These are phyloP conservation scores for Vitis hybrid DNA, from an alignment of 177 flowering plant species.

Conservation along the genomic window DNA sequence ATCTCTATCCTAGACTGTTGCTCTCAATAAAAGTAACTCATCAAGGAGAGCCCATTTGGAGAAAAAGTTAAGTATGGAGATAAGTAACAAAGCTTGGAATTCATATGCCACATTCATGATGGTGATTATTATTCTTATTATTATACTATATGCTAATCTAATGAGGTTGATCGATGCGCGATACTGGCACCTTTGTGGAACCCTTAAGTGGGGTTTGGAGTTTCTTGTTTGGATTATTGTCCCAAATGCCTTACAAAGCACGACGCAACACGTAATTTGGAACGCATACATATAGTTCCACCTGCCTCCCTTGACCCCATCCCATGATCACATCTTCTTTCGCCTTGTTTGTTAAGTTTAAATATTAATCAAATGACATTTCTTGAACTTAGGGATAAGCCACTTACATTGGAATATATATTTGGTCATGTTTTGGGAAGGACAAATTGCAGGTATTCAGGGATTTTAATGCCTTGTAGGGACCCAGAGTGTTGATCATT, in stretches of 20 bases:
- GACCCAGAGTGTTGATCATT: slow-evolving; percentile 5
- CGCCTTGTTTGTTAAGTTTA: background rate
- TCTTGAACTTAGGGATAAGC: slow-evolving; percentile 6
- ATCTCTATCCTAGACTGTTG: slow-evolving; percentile 4
- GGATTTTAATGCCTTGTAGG: slow-evolving; percentile 7
- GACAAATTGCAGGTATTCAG: slow-evolving; percentile 17
- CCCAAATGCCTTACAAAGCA: background rate
- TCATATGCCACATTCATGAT: background rate
- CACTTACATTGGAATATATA: slow-evolving; percentile 1
- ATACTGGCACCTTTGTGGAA: too few relatives aligned
- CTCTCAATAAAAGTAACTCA: background rate
- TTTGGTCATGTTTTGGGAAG: background rate
- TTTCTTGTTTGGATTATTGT: slow-evolving; percentile 5
- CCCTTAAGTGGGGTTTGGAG: slow-evolving; percentile 1
- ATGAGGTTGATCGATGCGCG: background rate
- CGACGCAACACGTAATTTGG: background rate
- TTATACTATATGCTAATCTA: background rate
- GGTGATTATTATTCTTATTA: background rate
- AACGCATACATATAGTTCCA: background rate
- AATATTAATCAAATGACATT: background rate
- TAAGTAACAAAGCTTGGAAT: background rate
- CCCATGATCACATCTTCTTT: background rate
- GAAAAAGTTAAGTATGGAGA: background rate
- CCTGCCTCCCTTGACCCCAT: slow-evolving; percentile 19
- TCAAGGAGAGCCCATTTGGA: background rate